Evolutionary conservation across 495 filamentous ascomycete genomes (phyloP).

Genomic region (Talaromyces thailandensis): DNA sequence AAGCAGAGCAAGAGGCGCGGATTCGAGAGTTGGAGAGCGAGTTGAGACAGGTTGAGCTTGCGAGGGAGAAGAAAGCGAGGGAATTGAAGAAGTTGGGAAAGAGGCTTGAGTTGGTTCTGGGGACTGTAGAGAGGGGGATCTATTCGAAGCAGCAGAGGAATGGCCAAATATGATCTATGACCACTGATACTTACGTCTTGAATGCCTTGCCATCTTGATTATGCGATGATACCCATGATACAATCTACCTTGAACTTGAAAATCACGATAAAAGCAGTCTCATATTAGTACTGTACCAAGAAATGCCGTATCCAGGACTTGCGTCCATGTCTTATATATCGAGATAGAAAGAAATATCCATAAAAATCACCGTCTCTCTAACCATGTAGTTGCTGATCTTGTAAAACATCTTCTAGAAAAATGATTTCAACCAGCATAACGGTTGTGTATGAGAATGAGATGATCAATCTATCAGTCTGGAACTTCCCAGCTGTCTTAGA

Average conservation of each 20-base stretch:
- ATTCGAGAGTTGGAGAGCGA: constrained; percentile 71
- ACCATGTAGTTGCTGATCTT: neutral
- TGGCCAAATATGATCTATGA: neutral
- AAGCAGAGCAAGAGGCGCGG: constrained; percentile 67
- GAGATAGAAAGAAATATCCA: neutral
- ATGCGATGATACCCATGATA: constrained; percentile 2
- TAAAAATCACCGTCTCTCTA: neutral
- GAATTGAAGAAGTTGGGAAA: constrained; percentile 62
- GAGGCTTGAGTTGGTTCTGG: constrained; percentile 54
- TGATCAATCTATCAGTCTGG: neutral
- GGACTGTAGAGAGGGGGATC: constrained; percentile 28
- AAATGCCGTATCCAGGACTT: neutral
- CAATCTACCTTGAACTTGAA: neutral
- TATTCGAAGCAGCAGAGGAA: constrained; percentile 19
- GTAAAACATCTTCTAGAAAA: neutral
- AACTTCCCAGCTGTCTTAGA: neutral
- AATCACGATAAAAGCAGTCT: neutral
- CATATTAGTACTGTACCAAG: neutral
- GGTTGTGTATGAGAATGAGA: neutral
- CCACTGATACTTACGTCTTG: neutral
- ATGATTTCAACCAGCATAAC: neutral
- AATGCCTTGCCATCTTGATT: neutral
- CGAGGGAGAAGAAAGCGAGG: constrained; percentile 57
- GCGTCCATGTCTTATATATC: constrained; percentile 3
- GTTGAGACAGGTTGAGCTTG: constrained; percentile 61